A percentile compares a stretch with the other conserved stretches of the same genome.
These are phyloP conservation scores for Astrocystis sublimbata DNA, from an alignment of 495 filamentous ascomycete species.

Conservation along the genomic window DNA sequence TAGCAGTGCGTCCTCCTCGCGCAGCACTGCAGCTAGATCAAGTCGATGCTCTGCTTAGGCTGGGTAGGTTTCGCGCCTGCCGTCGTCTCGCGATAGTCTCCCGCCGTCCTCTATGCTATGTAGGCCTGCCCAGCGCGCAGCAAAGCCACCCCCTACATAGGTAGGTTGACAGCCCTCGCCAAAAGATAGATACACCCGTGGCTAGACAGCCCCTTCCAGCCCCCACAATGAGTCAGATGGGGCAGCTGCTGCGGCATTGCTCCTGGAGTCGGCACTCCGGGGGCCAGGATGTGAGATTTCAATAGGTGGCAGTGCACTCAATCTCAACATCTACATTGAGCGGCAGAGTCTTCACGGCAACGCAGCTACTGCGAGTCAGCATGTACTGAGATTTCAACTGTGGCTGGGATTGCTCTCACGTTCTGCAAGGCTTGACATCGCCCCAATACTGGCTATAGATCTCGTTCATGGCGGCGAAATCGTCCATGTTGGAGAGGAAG, in stretches of 20 bases:
- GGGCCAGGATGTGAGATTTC: not conserved
- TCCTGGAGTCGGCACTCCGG: not conserved
- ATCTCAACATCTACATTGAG: slow-evolving; percentile 78
- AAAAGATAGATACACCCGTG: not conserved
- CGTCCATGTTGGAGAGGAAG: slow-evolving; percentile 68
- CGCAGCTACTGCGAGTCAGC: slow-evolving; percentile 60
- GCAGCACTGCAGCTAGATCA: not conserved
- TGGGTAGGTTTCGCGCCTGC: not conserved
- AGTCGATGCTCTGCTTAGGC: not conserved
- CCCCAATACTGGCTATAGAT: slow-evolving; percentile 74
- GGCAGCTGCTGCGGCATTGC: not conserved
- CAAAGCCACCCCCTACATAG: not conserved
- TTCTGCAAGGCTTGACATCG: slow-evolving; percentile 63
- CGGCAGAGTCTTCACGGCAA: slow-evolving; percentile 74
- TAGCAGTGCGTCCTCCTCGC: no score
- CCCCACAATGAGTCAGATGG: not conserved
- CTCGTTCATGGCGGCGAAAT: slow-evolving; percentile 73
- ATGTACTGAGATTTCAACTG: not conserved
- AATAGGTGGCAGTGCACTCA: slow-evolving; percentile 58
- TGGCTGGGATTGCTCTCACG: slow-evolving; percentile 18
- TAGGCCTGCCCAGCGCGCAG: not conserved
- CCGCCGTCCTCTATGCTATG: no score
- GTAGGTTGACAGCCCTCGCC: not conserved
- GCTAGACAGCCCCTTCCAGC: not conserved
- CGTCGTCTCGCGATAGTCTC: not conserved